Percentiles rank a stretch among this genome's conserved stretches.
Evolutionary conservation across 176 grass and related monocot genomes (phyloP).

Genomic region (Saccharum officinarum): DNA sequence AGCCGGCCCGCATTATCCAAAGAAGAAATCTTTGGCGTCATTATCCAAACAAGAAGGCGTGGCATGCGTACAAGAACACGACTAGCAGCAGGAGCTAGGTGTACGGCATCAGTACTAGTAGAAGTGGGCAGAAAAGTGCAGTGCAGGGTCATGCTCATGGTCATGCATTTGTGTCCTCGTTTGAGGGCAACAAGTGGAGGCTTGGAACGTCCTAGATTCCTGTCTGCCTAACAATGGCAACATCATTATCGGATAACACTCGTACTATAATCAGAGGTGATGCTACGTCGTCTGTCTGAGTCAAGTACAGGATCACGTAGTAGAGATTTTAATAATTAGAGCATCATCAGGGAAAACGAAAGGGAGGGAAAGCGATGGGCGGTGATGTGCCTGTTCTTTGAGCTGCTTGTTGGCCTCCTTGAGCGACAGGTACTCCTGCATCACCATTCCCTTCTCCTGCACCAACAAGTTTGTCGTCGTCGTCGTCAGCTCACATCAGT

Average conservation of each 20-base stretch:
- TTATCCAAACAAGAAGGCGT: not conserved
- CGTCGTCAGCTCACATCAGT: not conserved
- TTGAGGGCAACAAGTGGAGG: constrained; percentile 25
- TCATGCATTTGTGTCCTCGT: constrained; percentile 1
- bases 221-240: constrained; percentile 22
- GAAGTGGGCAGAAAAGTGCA: not conserved
- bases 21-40: not conserved
- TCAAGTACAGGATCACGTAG: not conserved
- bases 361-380: not conserved
- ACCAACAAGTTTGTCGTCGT: not conserved
- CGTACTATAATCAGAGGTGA: not conserved
- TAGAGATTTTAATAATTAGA: not conserved
- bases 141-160: not conserved
- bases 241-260: not conserved
- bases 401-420: constrained; percentile 76
- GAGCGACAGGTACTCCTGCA: constrained; percentile 69
- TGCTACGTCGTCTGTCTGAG: not conserved
- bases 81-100: constrained; percentile 1
- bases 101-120: not conserved
- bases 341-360: too few species aligned
- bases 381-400: constrained; percentile 68
- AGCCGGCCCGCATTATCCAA: not conserved
- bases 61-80: constrained; percentile 13
- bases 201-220: constrained; percentile 37
- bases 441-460: constrained; percentile 79